A percentile compares a stretch with the other conserved stretches of the same genome.
These are phyloP conservation scores for Epichloe sp. DNA, from an alignment of 2,329 filamentous ascomycete genomes.

Conservation along the genomic window DNA sequence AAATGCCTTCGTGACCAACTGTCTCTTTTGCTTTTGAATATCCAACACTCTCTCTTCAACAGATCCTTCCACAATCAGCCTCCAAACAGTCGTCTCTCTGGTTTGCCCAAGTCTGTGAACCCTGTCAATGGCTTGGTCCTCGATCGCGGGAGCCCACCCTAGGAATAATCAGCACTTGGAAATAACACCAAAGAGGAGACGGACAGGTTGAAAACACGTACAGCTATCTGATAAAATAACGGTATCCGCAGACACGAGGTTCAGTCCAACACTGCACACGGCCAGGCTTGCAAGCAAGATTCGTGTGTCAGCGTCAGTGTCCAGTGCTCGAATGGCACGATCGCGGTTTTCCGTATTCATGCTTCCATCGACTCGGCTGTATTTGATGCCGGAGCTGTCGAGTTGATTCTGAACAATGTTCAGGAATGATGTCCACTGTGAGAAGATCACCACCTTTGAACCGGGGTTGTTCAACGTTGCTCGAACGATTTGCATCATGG, in stretches of 20 bases:
- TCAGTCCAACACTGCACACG: slow-evolving; percentile 76
- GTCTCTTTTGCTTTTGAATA: slow-evolving; percentile 67
- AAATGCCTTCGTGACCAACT: slow-evolving; percentile 67
- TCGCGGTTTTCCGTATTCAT: slow-evolving; percentile 65
- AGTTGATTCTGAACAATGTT: slow-evolving; percentile 60
- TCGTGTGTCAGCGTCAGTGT: slow-evolving; percentile 51
- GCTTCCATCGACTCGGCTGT: slow-evolving; percentile 64
- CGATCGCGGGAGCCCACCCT: slow-evolving; percentile 81
- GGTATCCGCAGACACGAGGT: slow-evolving; percentile 74
- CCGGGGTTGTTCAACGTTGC: slow-evolving; percentile 50
- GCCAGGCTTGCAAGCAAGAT: slow-evolving; percentile 72
- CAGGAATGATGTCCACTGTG: slow-evolving; percentile 66
- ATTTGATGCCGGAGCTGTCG: slow-evolving; percentile 43
- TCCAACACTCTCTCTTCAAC: slow-evolving; percentile 72
- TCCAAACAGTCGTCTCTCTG: slow-evolving; percentile 63
- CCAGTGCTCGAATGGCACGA: slow-evolving; percentile 52
- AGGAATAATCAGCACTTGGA: slow-evolving; percentile 1
- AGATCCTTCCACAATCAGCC: slow-evolving; percentile 65
- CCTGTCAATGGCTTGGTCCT: slow-evolving; percentile 81
- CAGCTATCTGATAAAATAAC: slow-evolving; percentile 72
- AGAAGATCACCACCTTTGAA: slow-evolving; percentile 63
- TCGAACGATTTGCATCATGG: slow-evolving; percentile 59
- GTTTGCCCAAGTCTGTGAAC: slow-evolving; percentile 79
- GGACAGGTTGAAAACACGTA: slow-evolving; percentile 17
- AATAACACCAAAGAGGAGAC: neutral